Conservation (phyloP, 306 rosid species). For the Castanopsis chinensis region DNA sequence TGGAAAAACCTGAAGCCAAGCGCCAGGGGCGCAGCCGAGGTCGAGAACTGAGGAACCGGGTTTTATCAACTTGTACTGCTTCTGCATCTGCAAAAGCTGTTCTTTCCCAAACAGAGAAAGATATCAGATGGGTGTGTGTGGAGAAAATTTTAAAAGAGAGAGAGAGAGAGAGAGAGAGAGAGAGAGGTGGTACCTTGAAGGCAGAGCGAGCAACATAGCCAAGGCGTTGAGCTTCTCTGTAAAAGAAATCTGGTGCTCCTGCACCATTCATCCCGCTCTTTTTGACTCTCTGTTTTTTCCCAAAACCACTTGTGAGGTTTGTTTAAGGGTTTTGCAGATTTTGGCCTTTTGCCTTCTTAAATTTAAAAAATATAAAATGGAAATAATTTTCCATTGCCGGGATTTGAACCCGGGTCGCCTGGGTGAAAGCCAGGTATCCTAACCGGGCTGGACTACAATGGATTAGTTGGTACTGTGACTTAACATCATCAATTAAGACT, state of each 20-base stretch:
- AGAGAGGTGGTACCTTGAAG: slow-evolving; percentile 45
- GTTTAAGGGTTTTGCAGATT: no score
- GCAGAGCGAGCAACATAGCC: slow-evolving; percentile 97
- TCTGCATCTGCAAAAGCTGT: slow-evolving; percentile 83
- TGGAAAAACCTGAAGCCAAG: slow-evolving; percentile 75
- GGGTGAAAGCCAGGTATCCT: slow-evolving; percentile 27
- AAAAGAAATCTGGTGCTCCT: slow-evolving; percentile 86
- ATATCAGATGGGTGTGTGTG: neutral
- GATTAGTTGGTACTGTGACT: no score
- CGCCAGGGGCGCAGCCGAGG: slow-evolving; percentile 97
- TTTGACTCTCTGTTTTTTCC: neutral
- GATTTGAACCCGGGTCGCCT: slow-evolving; percentile 26
- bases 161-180: no score
- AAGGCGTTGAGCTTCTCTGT: slow-evolving; percentile 93
- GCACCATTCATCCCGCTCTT: slow-evolving; percentile 53
- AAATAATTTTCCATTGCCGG: neutral
- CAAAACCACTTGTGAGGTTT: neutral
- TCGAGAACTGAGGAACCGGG: slow-evolving; percentile 74
- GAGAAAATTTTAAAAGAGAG: neutral
- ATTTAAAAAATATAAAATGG: no score
- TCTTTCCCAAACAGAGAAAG: neutral
- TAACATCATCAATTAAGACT: no score
- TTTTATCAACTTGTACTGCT: slow-evolving; percentile 60
- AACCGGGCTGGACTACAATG: slow-evolving; percentile 5
- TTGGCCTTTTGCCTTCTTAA: no score